These are phyloP conservation scores for Ophiostoma quercus DNA, from an alignment of 2,329 filamentous ascomycete species.

Conservation along the genomic window DNA sequence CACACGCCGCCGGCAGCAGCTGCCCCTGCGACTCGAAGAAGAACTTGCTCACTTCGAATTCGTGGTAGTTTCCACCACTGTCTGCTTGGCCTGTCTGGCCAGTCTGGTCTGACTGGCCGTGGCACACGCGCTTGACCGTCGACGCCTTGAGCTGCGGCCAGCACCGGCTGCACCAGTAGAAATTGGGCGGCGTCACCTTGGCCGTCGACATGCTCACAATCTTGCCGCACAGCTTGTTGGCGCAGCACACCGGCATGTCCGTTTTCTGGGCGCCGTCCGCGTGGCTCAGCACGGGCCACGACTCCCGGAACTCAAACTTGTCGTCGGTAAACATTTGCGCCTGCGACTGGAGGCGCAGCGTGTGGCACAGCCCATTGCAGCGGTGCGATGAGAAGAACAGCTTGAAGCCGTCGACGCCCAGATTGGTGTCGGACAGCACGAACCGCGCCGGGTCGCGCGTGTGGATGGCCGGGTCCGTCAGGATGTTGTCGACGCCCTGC, in stretches of 20 bases:
- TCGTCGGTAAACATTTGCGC: constrained; percentile 27
- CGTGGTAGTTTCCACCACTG: constrained; percentile 30
- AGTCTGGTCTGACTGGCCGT: constrained; percentile 23
- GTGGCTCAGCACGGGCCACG: constrained; percentile 31
- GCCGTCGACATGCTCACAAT: constrained; percentile 32
- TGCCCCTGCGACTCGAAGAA: constrained; percentile 36
- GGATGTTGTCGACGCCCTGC: constrained; percentile 35
- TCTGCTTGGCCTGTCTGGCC: neutral
- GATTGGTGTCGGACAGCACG: constrained; percentile 34
- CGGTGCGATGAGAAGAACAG: constrained; percentile 37
- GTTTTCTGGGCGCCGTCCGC: neutral
- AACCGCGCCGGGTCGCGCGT: constrained; percentile 35
- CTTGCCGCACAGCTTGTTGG: constrained; percentile 38
- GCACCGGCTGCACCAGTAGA: constrained; percentile 35
- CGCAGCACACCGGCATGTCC: constrained; percentile 33
- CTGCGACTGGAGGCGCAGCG: constrained; percentile 32
- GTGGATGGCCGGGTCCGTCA: constrained; percentile 39
- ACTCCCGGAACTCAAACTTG: constrained; percentile 31
- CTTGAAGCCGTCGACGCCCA: constrained; percentile 36
- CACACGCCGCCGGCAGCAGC: constrained; percentile 29
- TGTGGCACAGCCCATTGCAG: constrained; percentile 35
- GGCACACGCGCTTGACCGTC: constrained; percentile 29
- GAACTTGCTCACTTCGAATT: constrained; percentile 35
- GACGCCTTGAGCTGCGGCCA: constrained; percentile 33
- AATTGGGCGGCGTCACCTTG: constrained; percentile 29